A percentile compares a stretch with the other conserved stretches of the same genome.
Evolutionary conservation across 2,329 filamentous ascomycete species (phyloP).

Genomic region (Akanthomyces uredinophilus): DNA sequence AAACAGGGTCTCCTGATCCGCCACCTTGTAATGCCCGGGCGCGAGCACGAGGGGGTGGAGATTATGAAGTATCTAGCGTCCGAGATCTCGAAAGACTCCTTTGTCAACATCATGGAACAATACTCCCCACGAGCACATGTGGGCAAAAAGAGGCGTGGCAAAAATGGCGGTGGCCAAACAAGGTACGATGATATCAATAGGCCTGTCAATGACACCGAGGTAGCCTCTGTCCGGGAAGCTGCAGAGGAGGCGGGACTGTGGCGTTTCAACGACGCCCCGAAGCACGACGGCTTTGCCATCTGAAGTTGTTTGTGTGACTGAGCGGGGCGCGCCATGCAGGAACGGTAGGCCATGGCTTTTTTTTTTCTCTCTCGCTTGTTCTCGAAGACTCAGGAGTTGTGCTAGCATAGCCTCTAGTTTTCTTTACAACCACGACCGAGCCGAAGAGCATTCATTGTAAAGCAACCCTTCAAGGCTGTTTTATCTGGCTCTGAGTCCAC

Average conservation of each 20-base stretch:
- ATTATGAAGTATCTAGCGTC: conserved; percentile 74
- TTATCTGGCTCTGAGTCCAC: background rate
- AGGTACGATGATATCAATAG: conserved; percentile 76
- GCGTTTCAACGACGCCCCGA: conserved; percentile 66
- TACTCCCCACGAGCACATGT: conserved; percentile 78
- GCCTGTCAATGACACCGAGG: conserved; percentile 58
- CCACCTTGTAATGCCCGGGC: conserved; percentile 81
- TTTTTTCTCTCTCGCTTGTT: too few species aligned
- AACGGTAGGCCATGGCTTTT: background rate
- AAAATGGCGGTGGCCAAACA: conserved; percentile 34
- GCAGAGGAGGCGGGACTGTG: conserved; percentile 69
- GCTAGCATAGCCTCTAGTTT: too few species aligned
- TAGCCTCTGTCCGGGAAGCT: conserved; percentile 60
- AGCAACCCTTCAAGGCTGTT: background rate
- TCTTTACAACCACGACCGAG: too few species aligned
- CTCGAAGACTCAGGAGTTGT: too few species aligned
- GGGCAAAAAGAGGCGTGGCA: conserved; percentile 54
- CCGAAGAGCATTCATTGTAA: background rate
- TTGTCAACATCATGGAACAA: conserved; percentile 87
- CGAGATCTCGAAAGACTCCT: conserved; percentile 68
- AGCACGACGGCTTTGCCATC: conserved; percentile 47
- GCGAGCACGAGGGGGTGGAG: conserved; percentile 64
- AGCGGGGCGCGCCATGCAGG: background rate
- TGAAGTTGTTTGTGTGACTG: conserved; percentile 18
- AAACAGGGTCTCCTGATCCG: conserved; percentile 70